phyloP scores from a whole-genome alignment of 371 early-diverging fungal genomes.

The Mucor piriformis region DNA sequence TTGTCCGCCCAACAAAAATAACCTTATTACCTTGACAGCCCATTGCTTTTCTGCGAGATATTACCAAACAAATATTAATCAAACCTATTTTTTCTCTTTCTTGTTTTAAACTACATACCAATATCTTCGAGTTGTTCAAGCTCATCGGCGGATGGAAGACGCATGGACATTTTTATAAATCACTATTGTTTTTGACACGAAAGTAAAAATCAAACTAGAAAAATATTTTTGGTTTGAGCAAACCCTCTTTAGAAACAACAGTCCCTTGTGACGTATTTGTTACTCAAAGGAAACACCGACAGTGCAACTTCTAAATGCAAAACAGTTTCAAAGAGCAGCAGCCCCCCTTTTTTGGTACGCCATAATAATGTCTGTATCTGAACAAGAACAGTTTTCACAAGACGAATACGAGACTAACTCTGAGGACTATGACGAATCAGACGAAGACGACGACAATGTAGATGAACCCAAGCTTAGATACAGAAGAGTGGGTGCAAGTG shows the following conservation, averaged over 20 bases:
- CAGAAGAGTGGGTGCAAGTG: slow-evolving; percentile 76
- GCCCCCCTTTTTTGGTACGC: neutral
- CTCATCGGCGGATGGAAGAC: slow-evolving; percentile 78
- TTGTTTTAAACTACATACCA: slow-evolving; percentile 44
- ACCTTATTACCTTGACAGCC: slow-evolving; percentile 76
- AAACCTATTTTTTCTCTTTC: neutral
- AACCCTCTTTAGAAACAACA: neutral
- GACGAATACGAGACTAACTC: slow-evolving; percentile 46
- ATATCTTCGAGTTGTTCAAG: slow-evolving; percentile 80
- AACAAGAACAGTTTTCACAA: neutral
- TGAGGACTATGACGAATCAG: slow-evolving; percentile 48
- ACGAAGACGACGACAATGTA: slow-evolving; percentile 64
- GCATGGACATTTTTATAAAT: slow-evolving; percentile 44
- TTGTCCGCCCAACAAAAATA: neutral
- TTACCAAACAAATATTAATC: neutral
- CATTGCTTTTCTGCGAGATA: slow-evolving; percentile 79
- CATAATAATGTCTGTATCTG: neutral
- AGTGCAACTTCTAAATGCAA: too few species aligned
- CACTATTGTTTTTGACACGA: neutral
- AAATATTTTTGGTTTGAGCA: neutral
- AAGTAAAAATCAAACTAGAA: slow-evolving; percentile 1
- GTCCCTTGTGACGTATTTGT: slow-evolving; percentile 12
- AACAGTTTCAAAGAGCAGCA: neutral
- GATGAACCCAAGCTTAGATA: slow-evolving; percentile 92
- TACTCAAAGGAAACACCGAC: neutral